Percentiles rank a stretch among this genome's conserved stretches.
Conservation (phyloP, 768 basidiomycete species). For the Termitomyces sp. region DNA sequence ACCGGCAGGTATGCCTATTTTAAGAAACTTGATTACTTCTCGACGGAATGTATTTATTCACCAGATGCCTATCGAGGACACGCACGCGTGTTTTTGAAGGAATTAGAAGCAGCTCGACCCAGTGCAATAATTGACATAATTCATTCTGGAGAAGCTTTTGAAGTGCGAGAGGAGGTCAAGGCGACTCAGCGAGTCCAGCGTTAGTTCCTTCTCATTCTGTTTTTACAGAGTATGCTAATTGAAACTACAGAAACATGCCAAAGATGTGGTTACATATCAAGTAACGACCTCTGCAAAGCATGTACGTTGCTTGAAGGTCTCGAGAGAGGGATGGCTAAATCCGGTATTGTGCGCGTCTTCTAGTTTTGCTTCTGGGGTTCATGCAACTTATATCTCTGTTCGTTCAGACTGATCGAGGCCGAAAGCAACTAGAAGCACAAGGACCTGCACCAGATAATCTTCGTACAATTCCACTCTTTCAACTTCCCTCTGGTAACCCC, state of each 20-base stretch:
- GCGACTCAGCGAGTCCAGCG: conserved; percentile 80
- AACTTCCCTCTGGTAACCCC: conserved; percentile 36
- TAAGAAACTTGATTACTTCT: conserved; percentile 98
- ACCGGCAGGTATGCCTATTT: conserved; percentile 90
- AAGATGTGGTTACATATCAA: conserved; percentile 93
- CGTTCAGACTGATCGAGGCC: conserved; percentile 58
- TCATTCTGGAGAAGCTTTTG: conserved; percentile 91
- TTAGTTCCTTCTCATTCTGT: conserved; percentile 32
- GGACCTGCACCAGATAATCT: conserved; percentile 61
- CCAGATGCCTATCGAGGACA: conserved; percentile 98
- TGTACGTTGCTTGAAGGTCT: conserved; percentile 88
- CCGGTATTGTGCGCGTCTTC: conserved; percentile 53
- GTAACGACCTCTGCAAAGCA: conserved; percentile 95
- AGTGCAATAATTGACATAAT: conserved; percentile 98
- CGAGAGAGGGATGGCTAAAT: conserved; percentile 71
- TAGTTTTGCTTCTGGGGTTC: neutral
- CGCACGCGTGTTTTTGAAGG: conserved; percentile 90
- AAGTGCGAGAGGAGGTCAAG: conserved; percentile 80
- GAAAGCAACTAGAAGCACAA: conserved; percentile 54
- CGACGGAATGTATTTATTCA: conserved; percentile 98
- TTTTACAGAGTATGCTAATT: conserved; percentile 3
- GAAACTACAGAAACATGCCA: conserved; percentile 70
- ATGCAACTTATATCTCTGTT: conserved; percentile 1
- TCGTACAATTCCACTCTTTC: conserved; percentile 73
- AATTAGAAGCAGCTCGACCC: conserved; percentile 89